Evolutionary conservation across 1,139 yeast species (phyloP).

Genomic region (Scheffersomyces stambukii): DNA sequence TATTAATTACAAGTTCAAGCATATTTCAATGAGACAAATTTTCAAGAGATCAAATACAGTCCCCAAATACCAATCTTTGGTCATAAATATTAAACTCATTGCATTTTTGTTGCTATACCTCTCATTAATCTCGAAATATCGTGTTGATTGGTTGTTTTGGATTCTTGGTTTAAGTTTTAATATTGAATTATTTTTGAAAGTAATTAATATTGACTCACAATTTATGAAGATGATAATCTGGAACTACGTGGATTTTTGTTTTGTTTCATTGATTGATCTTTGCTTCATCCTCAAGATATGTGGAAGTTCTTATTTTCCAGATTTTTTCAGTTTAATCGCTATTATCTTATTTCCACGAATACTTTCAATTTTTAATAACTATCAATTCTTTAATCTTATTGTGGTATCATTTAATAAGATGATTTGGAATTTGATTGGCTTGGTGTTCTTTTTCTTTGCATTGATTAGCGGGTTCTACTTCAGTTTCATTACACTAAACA

Average conservation of each 20-base stretch:
- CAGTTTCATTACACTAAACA: slow-evolving; percentile 50
- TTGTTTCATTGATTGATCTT: slow-evolving; percentile 27
- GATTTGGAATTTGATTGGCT: slow-evolving; percentile 53
- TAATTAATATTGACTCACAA: slow-evolving; percentile 39
- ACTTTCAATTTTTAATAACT: slow-evolving; percentile 51
- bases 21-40: slow-evolving; percentile 28
- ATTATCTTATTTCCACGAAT: slow-evolving; percentile 53
- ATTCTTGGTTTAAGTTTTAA: slow-evolving; percentile 32
- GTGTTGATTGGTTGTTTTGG: slow-evolving; percentile 30
- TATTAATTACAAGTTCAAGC: slow-evolving; percentile 34
- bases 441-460: slow-evolving; percentile 47
- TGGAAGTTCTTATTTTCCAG: slow-evolving; percentile 18
- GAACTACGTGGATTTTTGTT: slow-evolving; percentile 37
- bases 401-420: slow-evolving; percentile 50
- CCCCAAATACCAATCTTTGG: slow-evolving; percentile 42
- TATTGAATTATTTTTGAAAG: slow-evolving; percentile 35
- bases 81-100: slow-evolving; percentile 34
- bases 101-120: slow-evolving; percentile 32
- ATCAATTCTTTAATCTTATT: slow-evolving; percentile 51
- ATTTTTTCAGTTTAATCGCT: slow-evolving; percentile 43
- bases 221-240: slow-evolving; percentile 37
- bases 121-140: slow-evolving; percentile 25
- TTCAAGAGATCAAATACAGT: slow-evolving; percentile 30
- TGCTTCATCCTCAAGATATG: slow-evolving; percentile 22
- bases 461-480: slow-evolving; percentile 58